Conservation (phyloP, 371 early-diverging fungal genomes). For the Smittium culicis region DNA sequence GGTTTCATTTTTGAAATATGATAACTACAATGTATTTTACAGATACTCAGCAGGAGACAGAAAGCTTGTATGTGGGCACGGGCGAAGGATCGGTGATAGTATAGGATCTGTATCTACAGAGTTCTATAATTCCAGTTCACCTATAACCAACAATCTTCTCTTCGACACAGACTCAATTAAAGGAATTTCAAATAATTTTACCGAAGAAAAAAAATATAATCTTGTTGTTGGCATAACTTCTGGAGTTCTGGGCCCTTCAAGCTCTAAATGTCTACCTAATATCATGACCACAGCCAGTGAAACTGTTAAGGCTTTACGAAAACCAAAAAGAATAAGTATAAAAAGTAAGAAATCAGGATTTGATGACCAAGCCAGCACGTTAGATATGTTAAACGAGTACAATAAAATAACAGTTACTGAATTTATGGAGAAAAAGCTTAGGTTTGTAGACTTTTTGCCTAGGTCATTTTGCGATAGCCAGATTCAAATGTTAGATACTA, state of each 20-base stretch:
- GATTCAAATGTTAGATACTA: background rate
- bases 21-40: constrained; percentile 4
- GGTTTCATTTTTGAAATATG: background rate
- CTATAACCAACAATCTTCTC: background rate
- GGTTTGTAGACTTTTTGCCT: background rate
- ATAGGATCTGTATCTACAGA: background rate
- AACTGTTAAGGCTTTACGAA: background rate
- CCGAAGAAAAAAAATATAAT: background rate
- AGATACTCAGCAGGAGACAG: background rate
- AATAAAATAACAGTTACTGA: background rate
- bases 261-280: background rate
- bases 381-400: background rate
- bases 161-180: background rate
- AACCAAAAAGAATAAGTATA: background rate
- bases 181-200: background rate
- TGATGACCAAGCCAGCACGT: background rate
- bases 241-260: constrained; percentile 2
- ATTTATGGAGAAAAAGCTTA: background rate
- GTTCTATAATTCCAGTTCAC: background rate
- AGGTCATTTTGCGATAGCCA: background rate
- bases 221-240: background rate
- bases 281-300: background rate
- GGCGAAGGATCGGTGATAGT: background rate
- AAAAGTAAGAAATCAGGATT: background rate
- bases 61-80: background rate